These are phyloP conservation scores for Sphagnum fallax DNA, from an alignment of 228 moss, liverwort and hornwort species.

Conservation along the genomic window DNA sequence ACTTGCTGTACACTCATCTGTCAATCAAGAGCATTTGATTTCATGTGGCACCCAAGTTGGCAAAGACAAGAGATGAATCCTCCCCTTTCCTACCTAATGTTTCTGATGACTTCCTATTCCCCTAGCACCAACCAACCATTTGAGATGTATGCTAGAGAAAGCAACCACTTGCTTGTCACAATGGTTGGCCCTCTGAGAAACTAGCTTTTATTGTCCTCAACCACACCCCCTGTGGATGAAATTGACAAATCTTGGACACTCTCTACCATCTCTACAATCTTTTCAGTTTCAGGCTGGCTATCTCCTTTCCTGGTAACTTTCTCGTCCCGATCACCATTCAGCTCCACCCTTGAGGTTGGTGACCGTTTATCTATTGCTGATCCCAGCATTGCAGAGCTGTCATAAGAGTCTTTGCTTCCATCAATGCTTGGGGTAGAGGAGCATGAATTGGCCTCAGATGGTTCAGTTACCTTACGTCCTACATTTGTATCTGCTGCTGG, in stretches of 20 bases:
- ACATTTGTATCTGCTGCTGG: constrained; percentile 12
- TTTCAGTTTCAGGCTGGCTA: background rate
- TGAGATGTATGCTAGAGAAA: constrained; percentile 38
- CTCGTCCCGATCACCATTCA: background rate
- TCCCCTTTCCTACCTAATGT: constrained; percentile 10
- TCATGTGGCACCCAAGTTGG: constrained; percentile 13
- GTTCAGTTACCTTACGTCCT: constrained; percentile 8
- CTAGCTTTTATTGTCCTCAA: constrained; percentile 9
- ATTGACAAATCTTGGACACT: background rate
- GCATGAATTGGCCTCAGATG: constrained; percentile 10
- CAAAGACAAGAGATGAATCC: constrained; percentile 7
- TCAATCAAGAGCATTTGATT: constrained; percentile 18
- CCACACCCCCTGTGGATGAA: background rate
- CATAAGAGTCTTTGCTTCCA: constrained; percentile 10
- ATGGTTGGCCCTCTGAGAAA: background rate
- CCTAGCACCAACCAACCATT: constrained; percentile 9
- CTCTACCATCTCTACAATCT: background rate
- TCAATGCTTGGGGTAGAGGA: constrained; percentile 8
- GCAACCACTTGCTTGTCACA: background rate
- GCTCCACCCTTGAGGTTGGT: background rate
- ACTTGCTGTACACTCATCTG: constrained; percentile 50
- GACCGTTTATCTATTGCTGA: background rate
- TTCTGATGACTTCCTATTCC: constrained; percentile 27
- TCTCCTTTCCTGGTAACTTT: background rate
- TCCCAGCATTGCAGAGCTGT: constrained; percentile 1